A percentile compares a stretch with the other conserved stretches of the same genome.
Conservation (phyloP, 805 yeast genomes). For the Teunomyces lycoperdinae region DNA sequence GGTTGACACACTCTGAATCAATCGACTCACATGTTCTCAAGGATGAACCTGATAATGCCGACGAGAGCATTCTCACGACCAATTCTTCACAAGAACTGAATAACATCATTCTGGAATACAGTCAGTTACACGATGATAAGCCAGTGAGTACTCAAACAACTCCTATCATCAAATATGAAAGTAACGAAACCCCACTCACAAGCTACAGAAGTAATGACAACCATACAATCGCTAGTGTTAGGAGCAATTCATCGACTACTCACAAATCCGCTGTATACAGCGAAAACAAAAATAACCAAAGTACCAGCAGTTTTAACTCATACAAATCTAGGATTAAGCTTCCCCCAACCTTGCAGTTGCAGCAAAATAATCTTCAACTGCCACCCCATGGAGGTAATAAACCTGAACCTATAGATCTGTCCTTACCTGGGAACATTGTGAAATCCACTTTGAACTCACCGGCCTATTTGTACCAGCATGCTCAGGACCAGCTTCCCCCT, state of each 20-base stretch:
- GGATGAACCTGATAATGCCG: background rate
- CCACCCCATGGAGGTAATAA: background rate
- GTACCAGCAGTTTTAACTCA: constrained; percentile 23
- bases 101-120: constrained; percentile 1
- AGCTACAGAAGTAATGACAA: constrained; percentile 5
- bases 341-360: constrained; percentile 27
- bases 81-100: constrained; percentile 1
- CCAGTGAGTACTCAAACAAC: background rate
- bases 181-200: background rate
- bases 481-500: constrained; percentile 1
- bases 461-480: background rate
- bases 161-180: background rate
- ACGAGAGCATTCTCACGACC: background rate
- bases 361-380: constrained; percentile 4
- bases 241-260: constrained; percentile 6
- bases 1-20: constrained; percentile 2
- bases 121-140: background rate
- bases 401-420: background rate
- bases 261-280: constrained; percentile 1
- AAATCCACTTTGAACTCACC: constrained; percentile 6
- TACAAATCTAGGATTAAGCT: constrained; percentile 33
- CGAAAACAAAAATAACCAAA: constrained; percentile 13
- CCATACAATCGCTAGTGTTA: constrained; percentile 4
- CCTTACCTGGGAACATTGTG: background rate
- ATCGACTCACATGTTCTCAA: background rate